Conservation (phyloP, 768 basidiomycete genomes). For the Paxillus rubicundulus region DNA sequence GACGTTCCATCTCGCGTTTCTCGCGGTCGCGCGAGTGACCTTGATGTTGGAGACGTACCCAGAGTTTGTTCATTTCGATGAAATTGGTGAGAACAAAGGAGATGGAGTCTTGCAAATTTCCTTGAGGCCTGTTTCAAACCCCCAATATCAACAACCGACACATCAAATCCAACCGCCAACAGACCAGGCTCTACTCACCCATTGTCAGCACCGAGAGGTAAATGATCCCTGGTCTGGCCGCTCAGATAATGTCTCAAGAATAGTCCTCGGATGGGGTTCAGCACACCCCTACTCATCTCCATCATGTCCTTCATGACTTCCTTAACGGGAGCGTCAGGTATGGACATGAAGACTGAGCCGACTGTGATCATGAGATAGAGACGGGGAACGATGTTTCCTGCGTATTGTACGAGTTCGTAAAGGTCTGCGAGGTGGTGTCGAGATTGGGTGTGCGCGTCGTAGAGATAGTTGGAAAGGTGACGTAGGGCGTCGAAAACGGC, state of each 20-base stretch:
- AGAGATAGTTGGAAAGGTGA: slow-evolving; percentile 93
- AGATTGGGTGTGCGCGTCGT: slow-evolving; percentile 89
- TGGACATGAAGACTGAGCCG: slow-evolving; percentile 98
- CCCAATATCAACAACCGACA: not conserved
- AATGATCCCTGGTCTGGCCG: slow-evolving; percentile 92
- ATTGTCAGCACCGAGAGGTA: slow-evolving; percentile 81
- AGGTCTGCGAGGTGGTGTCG: slow-evolving; percentile 97
- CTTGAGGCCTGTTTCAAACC: slow-evolving; percentile 57
- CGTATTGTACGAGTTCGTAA: slow-evolving; percentile 99
- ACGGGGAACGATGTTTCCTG: slow-evolving; percentile 92
- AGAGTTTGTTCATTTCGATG: slow-evolving; percentile 99
- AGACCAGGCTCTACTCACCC: slow-evolving; percentile 54
- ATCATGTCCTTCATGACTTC: slow-evolving; percentile 99
- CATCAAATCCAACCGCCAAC: not conserved
- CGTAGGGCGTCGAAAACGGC: slow-evolving; percentile 96
- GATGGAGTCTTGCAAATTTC: slow-evolving; percentile 93
- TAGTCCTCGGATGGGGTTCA: slow-evolving; percentile 94
- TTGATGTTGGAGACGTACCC: slow-evolving; percentile 98
- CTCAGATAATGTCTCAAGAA: slow-evolving; percentile 96
- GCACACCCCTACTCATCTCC: slow-evolving; percentile 97
- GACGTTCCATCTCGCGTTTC: slow-evolving; percentile 94
- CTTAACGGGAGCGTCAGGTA: slow-evolving; percentile 94
- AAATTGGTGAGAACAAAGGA: slow-evolving; percentile 97
- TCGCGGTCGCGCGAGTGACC: slow-evolving; percentile 97
- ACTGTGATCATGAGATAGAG: slow-evolving; percentile 99